Conservation (phyloP, 768 basidiomycete species). For the Podaxis carcinomalis region DNA sequence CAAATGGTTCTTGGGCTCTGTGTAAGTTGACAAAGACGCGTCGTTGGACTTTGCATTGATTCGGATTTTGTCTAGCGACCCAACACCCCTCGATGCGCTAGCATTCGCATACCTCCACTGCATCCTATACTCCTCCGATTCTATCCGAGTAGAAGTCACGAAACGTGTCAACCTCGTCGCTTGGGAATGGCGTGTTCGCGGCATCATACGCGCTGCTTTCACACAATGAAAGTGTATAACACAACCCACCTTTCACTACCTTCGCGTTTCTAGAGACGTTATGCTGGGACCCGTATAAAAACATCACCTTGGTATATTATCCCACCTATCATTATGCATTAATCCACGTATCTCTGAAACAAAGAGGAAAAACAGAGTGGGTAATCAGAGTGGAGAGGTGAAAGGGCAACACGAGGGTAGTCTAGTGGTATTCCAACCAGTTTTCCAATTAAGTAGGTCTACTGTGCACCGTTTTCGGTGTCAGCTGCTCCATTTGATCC, state of each 20-base stretch:
- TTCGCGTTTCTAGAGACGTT: not conserved
- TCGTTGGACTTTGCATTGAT: not conserved
- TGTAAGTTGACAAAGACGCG: slow-evolving; percentile 31
- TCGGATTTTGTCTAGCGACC: slow-evolving; percentile 38
- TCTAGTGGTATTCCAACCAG: not conserved
- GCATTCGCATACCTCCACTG: slow-evolving; percentile 78
- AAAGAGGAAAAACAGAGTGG: not conserved
- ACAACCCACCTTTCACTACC: not conserved
- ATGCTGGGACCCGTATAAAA: not conserved
- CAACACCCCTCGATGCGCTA: slow-evolving; percentile 80
- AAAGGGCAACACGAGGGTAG: not conserved
- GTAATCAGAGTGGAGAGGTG: not conserved
- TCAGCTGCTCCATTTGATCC: slow-evolving; percentile 11
- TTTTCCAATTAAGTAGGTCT: not conserved
- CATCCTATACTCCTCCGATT: slow-evolving; percentile 45
- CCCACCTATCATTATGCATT: not conserved
- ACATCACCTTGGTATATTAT: not conserved
- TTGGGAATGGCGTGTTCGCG: slow-evolving; percentile 72
- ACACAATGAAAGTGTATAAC: slow-evolving; percentile 10
- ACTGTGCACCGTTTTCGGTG: not conserved
- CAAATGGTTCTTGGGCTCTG: slow-evolving; percentile 77
- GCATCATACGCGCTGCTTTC: slow-evolving; percentile 54
- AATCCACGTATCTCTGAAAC: not conserved
- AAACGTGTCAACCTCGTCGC: slow-evolving; percentile 73
- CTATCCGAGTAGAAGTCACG: slow-evolving; percentile 58